Conservation (phyloP, 345 rosid genomes). For the Eucalyptus virginea region DNA sequence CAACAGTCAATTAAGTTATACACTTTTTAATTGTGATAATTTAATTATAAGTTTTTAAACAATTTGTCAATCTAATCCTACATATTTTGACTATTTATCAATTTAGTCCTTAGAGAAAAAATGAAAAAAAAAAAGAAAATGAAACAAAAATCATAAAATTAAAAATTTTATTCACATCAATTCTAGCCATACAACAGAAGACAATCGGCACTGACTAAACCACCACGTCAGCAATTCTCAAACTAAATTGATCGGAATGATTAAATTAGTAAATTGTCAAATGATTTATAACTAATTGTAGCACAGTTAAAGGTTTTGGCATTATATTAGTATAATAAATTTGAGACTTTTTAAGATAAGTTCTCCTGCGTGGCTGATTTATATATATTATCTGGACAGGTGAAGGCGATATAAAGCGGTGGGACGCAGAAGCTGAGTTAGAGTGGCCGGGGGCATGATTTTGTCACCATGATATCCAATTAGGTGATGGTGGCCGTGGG, state of each 20-base stretch:
- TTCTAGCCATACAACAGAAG: fast-evolving
- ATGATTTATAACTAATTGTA: background rate
- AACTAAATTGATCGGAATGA: too few relatives aligned
- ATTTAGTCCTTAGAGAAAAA: too few relatives aligned
- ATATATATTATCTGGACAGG: background rate
- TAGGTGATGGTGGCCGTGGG: background rate
- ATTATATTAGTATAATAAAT: too few relatives aligned
- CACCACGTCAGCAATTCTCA: fast-evolving
- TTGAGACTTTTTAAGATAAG: too few relatives aligned
- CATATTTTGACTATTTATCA: background rate
- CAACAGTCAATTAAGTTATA: fast-evolving
- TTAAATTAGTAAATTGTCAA: too few relatives aligned
- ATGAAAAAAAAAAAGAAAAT: fast-evolving
- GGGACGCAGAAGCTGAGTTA: background rate
- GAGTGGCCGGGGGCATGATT: background rate
- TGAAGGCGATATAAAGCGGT: background rate
- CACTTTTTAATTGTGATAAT: fast-evolving
- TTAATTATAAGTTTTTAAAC: too few relatives aligned
- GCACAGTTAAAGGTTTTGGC: too few relatives aligned
- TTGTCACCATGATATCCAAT: background rate
- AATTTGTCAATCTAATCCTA: fast-evolving
- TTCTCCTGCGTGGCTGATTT: background rate
- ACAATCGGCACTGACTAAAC: fast-evolving
- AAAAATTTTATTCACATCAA: too few relatives aligned
- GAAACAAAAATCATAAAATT: too few relatives aligned